Conservation (phyloP, 805 yeast species). For the Wilhelminamyces savonicus region DNA sequence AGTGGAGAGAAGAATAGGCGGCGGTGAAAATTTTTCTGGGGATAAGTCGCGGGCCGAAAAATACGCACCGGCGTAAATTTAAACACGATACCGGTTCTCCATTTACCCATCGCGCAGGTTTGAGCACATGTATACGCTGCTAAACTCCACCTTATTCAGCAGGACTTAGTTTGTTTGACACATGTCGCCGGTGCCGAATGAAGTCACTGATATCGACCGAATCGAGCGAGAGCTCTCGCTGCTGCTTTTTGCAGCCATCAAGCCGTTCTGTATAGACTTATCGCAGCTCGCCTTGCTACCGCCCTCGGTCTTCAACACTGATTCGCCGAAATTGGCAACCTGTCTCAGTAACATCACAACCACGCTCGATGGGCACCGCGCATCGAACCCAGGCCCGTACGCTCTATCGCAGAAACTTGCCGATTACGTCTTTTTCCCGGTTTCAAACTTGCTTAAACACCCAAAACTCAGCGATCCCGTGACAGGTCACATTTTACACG, state of each 20-base stretch:
- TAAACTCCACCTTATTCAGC: too few species aligned
- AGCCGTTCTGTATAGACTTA: slow-evolving; percentile 25
- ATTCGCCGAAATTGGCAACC: slow-evolving; percentile 5
- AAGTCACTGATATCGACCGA: too few species aligned
- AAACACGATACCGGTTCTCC: too few species aligned
- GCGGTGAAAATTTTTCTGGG: too few species aligned
- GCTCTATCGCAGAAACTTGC: slow-evolving; percentile 25
- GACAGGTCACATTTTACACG: slow-evolving; percentile 16
- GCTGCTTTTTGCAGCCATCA: slow-evolving; percentile 21
- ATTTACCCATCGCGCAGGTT: too few species aligned
- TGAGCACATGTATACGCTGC: too few species aligned
- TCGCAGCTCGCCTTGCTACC: slow-evolving; percentile 15
- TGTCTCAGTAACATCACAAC: slow-evolving; percentile 5
- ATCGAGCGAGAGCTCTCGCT: slow-evolving; percentile 17
- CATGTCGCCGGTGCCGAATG: too few species aligned
- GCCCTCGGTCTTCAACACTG: slow-evolving; percentile 2
- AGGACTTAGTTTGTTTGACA: too few species aligned
- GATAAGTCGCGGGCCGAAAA: too few species aligned
- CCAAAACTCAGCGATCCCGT: slow-evolving; percentile 14
- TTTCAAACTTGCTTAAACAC: slow-evolving; percentile 26
- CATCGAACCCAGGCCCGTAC: slow-evolving; percentile 8
- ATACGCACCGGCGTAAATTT: too few species aligned
- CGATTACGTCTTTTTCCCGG: slow-evolving; percentile 36
- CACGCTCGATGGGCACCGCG: slow-evolving; percentile 10
- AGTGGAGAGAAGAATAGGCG: too few species aligned